phyloP scores from a whole-genome alignment of 164 flowering plant species.

The Pachysandra terminalis region DNA sequence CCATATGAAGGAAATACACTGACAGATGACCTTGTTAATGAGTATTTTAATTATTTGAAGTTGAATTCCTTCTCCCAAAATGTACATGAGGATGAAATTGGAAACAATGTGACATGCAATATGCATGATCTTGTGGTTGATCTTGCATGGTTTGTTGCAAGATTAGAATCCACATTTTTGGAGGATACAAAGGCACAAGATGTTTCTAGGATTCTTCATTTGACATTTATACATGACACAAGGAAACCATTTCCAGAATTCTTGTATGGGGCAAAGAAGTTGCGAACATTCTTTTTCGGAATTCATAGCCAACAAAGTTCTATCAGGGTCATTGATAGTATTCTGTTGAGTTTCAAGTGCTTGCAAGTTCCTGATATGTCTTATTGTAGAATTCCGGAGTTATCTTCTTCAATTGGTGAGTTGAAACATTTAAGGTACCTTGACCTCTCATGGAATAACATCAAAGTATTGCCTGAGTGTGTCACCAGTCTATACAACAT shows the following conservation, averaged over 20 bases:
- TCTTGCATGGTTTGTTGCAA: neutral
- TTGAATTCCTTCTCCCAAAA: neutral
- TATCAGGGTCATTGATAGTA: neutral
- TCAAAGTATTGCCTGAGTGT: constrained; percentile 4
- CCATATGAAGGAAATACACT: neutral
- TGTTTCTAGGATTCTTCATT: neutral
- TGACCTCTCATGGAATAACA: neutral
- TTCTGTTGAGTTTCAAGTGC: neutral
- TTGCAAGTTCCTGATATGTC: neutral
- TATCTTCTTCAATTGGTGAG: neutral
- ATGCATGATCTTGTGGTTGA: constrained; percentile 12
- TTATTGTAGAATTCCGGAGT: neutral
- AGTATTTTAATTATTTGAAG: neutral
- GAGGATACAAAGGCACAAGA: neutral
- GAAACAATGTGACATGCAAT: neutral
- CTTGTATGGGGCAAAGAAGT: neutral
- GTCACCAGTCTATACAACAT: constrained; percentile 7
- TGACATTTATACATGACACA: neutral
- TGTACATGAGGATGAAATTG: neutral
- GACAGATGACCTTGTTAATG: neutral
- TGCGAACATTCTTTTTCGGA: neutral
- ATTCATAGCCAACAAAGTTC: no score
- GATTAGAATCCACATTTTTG: neutral
- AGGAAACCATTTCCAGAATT: neutral
- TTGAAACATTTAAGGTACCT: constrained; percentile 10